These are phyloP conservation scores for Evansstolkia leycettana DNA, from an alignment of 495 filamentous ascomycete genomes.

Conservation along the genomic window DNA sequence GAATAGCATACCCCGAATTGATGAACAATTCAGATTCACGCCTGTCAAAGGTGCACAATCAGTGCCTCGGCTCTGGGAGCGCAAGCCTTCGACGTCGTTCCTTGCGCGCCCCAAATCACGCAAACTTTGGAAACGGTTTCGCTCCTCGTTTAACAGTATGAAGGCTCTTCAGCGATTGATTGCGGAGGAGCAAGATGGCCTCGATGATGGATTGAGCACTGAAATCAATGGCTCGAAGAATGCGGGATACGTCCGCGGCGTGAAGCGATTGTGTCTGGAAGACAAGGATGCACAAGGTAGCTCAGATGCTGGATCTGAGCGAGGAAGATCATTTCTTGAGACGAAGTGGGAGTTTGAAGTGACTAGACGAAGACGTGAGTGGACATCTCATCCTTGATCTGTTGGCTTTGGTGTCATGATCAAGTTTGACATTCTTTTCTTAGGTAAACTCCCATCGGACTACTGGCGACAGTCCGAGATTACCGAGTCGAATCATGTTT, in stretches of 20 bases:
- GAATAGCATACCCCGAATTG: constrained; percentile 3
- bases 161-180: constrained; percentile 20
- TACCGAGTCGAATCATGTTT: background rate
- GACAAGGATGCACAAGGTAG: constrained; percentile 5
- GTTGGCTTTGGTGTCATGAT: background rate
- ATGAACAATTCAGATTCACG: constrained; percentile 24
- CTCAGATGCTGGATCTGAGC: constrained; percentile 3
- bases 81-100: constrained; percentile 42
- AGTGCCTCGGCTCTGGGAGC: constrained; percentile 38
- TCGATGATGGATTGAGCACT: constrained; percentile 14
- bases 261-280: constrained; percentile 33
- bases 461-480: background rate
- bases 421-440: background rate
- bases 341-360: constrained; percentile 28
- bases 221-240: constrained; percentile 24
- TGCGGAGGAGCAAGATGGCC: constrained; percentile 4
- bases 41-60: constrained; percentile 21
- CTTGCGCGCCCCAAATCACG: constrained; percentile 26
- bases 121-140: constrained; percentile 42
- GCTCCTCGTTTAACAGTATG: constrained; percentile 29
- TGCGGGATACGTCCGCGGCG: constrained; percentile 21
- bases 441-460: constrained; percentile 3
- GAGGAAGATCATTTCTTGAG: constrained; percentile 25
- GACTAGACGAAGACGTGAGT: constrained; percentile 29
- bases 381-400: background rate